Percentiles rank a stretch among this genome's conserved stretches.
phyloP scores from a whole-genome alignment of 1,284 basidiomycete genomes.

The Termitomyces sp. region DNA sequence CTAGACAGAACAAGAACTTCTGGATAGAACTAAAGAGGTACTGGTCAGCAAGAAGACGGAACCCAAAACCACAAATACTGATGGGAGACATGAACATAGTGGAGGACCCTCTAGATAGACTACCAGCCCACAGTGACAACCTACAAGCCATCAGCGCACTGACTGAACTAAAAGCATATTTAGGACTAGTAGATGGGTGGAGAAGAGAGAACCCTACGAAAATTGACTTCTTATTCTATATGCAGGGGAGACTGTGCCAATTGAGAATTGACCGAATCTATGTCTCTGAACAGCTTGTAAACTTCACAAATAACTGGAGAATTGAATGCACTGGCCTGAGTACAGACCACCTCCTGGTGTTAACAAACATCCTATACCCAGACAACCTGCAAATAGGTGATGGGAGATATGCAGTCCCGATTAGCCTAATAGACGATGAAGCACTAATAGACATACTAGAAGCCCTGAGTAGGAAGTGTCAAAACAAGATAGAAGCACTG shows the following conservation, averaged over 20 bases:
- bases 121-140: background rate
- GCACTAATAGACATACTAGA: no score
- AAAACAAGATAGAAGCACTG: no score
- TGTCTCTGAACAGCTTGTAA: background rate
- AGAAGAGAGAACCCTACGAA: no score
- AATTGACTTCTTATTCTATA: no score
- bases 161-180: background rate
- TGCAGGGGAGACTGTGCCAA: no score
- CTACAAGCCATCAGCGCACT: background rate
- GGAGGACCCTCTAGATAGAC: background rate
- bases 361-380: no score
- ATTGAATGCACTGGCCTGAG: background rate
- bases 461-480: no score
- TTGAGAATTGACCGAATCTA: no score
- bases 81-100: slow-evolving; percentile 3
- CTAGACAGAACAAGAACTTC: background rate
- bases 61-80: slow-evolving; percentile 4
- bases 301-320: background rate
- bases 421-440: no score
- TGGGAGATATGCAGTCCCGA: no score
- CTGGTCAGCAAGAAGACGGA: slow-evolving; percentile 2
- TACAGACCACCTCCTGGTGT: background rate
- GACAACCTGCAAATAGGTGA: no score
- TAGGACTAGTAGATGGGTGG: no score
- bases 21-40: background rate